Conservation (phyloP, 164 flowering plant genomes). For the Berberis thunbergii region DNA sequence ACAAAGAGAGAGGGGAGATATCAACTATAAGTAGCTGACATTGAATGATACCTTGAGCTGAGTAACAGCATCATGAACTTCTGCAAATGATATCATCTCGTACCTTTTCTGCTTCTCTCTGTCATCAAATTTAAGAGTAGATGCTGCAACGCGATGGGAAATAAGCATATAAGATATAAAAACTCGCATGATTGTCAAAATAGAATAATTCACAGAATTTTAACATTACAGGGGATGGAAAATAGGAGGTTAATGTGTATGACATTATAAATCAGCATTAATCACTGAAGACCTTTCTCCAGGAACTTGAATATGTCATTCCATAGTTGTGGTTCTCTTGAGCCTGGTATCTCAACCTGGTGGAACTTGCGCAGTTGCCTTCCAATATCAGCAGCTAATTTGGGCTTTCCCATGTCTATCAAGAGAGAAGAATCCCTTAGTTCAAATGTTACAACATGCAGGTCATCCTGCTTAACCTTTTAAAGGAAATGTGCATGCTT, state of each 20-base stretch:
- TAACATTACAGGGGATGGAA: not conserved
- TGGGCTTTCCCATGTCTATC: conserved; percentile 77
- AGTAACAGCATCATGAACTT: conserved; percentile 45
- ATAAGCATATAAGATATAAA: not conserved
- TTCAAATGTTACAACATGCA: not conserved
- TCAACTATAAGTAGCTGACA: too few species aligned
- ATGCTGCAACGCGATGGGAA: conserved; percentile 48
- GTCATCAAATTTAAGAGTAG: conserved; percentile 70
- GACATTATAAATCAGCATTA: conserved; percentile 2
- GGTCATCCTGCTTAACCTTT: too few species aligned
- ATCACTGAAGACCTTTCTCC: conserved; percentile 45
- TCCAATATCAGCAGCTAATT: conserved; percentile 84
- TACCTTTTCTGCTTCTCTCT: conserved; percentile 58
- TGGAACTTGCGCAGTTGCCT: conserved; percentile 74
- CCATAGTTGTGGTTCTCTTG: conserved; percentile 93
- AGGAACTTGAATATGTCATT: conserved; percentile 65
- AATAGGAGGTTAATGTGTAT: not conserved
- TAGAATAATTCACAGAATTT: not conserved
- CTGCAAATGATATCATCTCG: conserved; percentile 58
- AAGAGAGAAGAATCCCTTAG: conserved; percentile 2
- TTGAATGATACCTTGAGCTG: conserved; percentile 60
- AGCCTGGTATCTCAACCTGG: conserved; percentile 78
- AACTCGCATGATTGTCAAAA: not conserved
- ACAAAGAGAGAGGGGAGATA: too few species aligned
- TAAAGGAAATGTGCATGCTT: too few species aligned